Base-by-base conservation (phyloP, 495 filamentous ascomycete species). In the Penicillium coffeae region DNA sequence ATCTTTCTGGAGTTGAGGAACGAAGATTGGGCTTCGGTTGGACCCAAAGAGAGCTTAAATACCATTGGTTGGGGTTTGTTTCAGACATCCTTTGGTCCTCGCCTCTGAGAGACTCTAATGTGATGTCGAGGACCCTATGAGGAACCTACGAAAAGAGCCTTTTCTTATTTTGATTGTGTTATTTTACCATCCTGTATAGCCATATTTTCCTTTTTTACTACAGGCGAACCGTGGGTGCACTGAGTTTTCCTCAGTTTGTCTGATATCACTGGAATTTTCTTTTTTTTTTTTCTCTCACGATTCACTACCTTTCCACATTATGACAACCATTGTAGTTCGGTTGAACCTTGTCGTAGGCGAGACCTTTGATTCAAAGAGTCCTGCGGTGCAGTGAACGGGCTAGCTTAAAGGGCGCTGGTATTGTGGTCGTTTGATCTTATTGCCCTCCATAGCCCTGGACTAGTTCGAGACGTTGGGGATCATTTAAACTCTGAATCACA, bases 101-200 rank as follows among this genome's bases (percentile, higher is more conserved):
- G 30, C 35, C 40, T 45, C 25, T 38, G 42, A 35, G 25, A 46
- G 43, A 38, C 47, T 44, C 21, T 34, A 51, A 21, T 38, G 52
- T 50, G 56, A 53, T 48, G 48, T 54, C 22, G 40, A 57, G 52
- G 55, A 30, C 25, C 10, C 25, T 30, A 30, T 30, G 56, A 47
- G 50, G 54, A 58, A 62, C 59, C 65, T 49, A 64, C 62, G 69
- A 68, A 72, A 69, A 64, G 64, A 67, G 55, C 54, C 37, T 58
- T 68, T 60, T 65, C 60, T 45, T 58, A 56, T 66, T 62, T 45
- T 65, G 60, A 57, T 56, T 51, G 54, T 69, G 60, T 69, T 61
- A 62, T 39, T 58, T 72, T 62, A 69, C 68, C 64, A 59, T 54
- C 62, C 54, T 72, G 70, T 73, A 73, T 71, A 73, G 69, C 70